Percentiles rank a stretch among this genome's conserved stretches.
phyloP scores from a whole-genome alignment of 257 asterid species.

The Catharanthus roseus region DNA sequence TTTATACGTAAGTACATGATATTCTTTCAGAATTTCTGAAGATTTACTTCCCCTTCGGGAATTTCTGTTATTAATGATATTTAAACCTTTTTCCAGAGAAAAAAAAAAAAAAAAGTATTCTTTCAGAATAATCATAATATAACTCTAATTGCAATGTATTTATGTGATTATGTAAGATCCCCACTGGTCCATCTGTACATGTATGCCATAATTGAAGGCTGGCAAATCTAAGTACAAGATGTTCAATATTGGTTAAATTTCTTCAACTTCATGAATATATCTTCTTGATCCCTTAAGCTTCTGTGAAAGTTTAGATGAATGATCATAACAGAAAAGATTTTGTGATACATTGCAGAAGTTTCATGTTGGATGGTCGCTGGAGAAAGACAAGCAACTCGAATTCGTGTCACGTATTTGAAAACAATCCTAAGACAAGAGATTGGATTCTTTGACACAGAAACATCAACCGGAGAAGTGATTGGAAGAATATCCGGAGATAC shows the following conservation, averaged over 20 bases:
- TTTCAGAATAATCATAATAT: too few relatives aligned
- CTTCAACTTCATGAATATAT: background rate
- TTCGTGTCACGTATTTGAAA: conserved; percentile 44
- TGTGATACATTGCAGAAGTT: conserved; percentile 32
- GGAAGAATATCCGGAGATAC: conserved; percentile 48
- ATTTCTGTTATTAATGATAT: too few relatives aligned
- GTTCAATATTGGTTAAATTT: too few relatives aligned
- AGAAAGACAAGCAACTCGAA: conserved; percentile 49
- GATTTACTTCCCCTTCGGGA: too few relatives aligned
- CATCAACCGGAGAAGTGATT: conserved; percentile 44
- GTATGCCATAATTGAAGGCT: background rate
- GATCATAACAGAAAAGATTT: background rate
- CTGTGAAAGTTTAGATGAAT: background rate
- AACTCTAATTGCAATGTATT: too few relatives aligned
- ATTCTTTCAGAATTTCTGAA: too few relatives aligned
- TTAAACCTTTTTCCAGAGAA: too few relatives aligned
- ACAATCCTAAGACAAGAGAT: conserved; percentile 50
- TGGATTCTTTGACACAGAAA: conserved; percentile 43
- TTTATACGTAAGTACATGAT: conserved; percentile 56
- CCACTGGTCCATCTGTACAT: too few relatives aligned
- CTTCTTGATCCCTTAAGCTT: background rate
- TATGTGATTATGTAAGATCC: too few relatives aligned
- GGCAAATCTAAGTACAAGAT: too few relatives aligned
- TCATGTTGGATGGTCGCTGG: conserved; percentile 52
- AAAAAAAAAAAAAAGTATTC: too few relatives aligned